Evolutionary conservation across 495 filamentous ascomycete genomes (phyloP), one percentile per base, ranked within the genome.

Genomic region (Aspergillus homomorphus): DNA sequence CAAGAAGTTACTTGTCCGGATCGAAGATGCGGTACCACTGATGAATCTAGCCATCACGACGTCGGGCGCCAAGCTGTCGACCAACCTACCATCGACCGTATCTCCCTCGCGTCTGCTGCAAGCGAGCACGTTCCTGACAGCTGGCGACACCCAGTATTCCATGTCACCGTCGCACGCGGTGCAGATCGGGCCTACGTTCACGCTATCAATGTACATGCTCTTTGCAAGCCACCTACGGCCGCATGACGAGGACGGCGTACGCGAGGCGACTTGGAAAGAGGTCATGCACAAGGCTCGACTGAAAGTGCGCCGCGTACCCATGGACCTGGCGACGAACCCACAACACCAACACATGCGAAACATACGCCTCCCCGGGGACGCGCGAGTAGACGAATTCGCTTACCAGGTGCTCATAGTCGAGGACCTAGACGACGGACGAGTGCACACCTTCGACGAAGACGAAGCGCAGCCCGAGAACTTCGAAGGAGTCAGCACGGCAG

Each of bases 41-140:
- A 91, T 99, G 70, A 96, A 91, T 61, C 80, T 99, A 19, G 96
- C 95, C 33, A 96, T 99, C 64, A 93, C 92, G 2, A 95, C 94
- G 6, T 98, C 95, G 4, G 95, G 95, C 0, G 91, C 90, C 21
- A 93, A 83, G 59, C 72, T 96, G 48, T 91, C 90, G 1, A 88
- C 90, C 0, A 85, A 81, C 33, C 75, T 96, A 44, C 90, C 89
- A 7, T 77, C 88, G 1, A 90, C 89, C 5, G 87, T 98, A 21
- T 98, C 95, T 9, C 91, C 93, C 5, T 96, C 93, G 8, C 83
- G 95, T 22, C 71, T 99, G 52, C 74, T 99, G 51, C 95, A 99
- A 72, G 94, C 94, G 20, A 97, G 93, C 64, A 92, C 91, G 22
- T 89, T 97, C 59, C 82, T 99, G 33, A 95, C 87, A 38, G 87